Base-by-base conservation (phyloP, 1,284 basidiomycete species). In the Sanghuangporus sanghuang region DNA sequence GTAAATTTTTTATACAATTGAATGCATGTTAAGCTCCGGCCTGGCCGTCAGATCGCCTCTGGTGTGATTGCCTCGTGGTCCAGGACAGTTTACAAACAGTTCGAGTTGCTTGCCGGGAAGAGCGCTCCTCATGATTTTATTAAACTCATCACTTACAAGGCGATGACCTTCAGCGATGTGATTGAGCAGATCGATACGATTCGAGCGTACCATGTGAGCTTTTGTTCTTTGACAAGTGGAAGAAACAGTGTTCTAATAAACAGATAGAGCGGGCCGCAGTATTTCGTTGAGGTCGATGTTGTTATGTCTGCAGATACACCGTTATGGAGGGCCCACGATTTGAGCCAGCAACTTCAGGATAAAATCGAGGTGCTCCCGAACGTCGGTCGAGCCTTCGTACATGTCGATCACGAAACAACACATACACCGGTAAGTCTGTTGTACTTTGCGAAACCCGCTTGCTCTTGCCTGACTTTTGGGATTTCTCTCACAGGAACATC, bases 201-300 rank as follows among this genome's bases (percentile, higher is more conserved):
- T 60, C 81, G 92, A 64, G 92, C 93, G 36, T 95, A 96, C 71
- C 92, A 95, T 75, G 88, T 89, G 61, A 67, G 87, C 82, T 21
- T 58, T 59, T 48, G 60, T 62, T 49, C 57, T 63, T 67, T 59
- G 62, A 44, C 35, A 23, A 38, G n/a, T 61, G 64, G 53, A 55
- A 63, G 23, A 61, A 18, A 4, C 44, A 50, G 56, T 57, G 57
- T 60, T 60, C 84, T 89, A 86, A 69, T 74, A 32, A 46, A 18
- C 57, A 23, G 35, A 58, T 32, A 62, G 64, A 65, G 59, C 42
- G 64, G 61, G 23, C 76, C 94, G 76, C 83, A 94, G 64, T 96
- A 94, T 72, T 92, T 95, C 71, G 95, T 98, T 55, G 96, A 98
- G 76, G 84, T 98, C 8, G 96, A 98, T 74, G 87, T 98, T 60